Base-by-base conservation (phyloP, 1,284 basidiomycete genomes). In the Melampsora larici-populina region DNA sequence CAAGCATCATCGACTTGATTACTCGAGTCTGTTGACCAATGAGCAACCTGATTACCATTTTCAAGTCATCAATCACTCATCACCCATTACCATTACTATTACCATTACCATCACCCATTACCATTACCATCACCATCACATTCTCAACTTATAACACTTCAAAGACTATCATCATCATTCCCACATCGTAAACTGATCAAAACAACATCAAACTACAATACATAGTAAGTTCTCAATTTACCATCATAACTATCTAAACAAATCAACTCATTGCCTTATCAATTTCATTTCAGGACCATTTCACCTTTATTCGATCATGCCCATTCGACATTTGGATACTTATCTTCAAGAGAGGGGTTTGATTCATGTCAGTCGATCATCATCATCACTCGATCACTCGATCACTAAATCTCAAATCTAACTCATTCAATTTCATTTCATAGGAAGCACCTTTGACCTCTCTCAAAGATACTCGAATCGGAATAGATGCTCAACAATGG, bases 401-500 rank as follows among this genome's bases (percentile, higher is more conserved):
- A 46, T 68, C 33, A 24, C 13, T 36, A 40, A n/a, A 49, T 33
- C n/a, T 43, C 4, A 36, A 33, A 40, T 43, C 11, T 18, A 55
- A 8, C 46, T 55, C 48, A 26, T 29, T 74, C 40, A 82, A 85
- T 92, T 79, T 46, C 11, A 46, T 46, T 46, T 24, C 21, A 58
- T 90, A 93, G 85, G 90, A 90, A 66, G 89, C 91, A 72, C 90
- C 93, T 33, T 88, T 99, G 74, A 89, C 88, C 79, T 89, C 91
- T 7, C 88, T 99, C 73, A 89, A 92, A 66, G 93, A 97, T 84
- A 93, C 95, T 72, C 91, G 97, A 71, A 90, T 99, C 36, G 96
- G 96, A 67, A 98, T 99, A 83, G 97, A 99, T 87, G 93, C 94
- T 8, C 90, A 92, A 18, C 90, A 92, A 85, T 99, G 98, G 85